phyloP scores from a whole-genome alignment of 139 green algal genomes.

The Tetraselmis chui region DNA sequence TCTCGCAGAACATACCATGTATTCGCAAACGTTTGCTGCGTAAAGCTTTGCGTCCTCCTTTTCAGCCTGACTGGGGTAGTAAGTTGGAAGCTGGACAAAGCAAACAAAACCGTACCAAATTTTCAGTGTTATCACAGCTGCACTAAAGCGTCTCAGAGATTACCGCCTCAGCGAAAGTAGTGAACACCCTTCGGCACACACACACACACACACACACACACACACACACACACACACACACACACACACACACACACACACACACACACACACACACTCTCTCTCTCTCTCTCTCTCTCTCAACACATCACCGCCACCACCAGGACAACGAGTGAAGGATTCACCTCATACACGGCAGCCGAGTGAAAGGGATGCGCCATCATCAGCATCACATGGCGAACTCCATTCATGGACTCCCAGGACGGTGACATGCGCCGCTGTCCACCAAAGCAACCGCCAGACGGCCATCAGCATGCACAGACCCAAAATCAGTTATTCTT shows the following conservation, averaged over 20 bases:
- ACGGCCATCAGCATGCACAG: not conserved
- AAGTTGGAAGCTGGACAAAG: slow-evolving; percentile 59
- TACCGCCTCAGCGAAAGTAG: too few relatives aligned
- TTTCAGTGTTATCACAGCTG: too few relatives aligned
- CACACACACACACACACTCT: too few relatives aligned
- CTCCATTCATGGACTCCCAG: slow-evolving; percentile 71
- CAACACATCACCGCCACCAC: too few relatives aligned
- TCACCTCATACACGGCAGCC: slow-evolving; percentile 44
- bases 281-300: too few relatives aligned
- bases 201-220: too few relatives aligned
- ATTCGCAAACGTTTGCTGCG: slow-evolving; percentile 56
- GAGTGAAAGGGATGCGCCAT: slow-evolving; percentile 45
- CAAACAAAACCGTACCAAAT: too few relatives aligned
- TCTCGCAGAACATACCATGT: slow-evolving; percentile 61
- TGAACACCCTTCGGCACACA: too few relatives aligned
- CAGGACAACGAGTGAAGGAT: too few relatives aligned
- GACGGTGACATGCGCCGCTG: slow-evolving; percentile 50
- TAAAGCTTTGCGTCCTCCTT: slow-evolving; percentile 55
- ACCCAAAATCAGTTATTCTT: not conserved
- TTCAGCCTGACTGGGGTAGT: slow-evolving; percentile 58
- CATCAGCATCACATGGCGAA: slow-evolving; percentile 67
- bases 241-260: too few relatives aligned
- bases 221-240: too few relatives aligned
- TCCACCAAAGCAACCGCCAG: not conserved
- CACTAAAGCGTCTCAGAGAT: too few relatives aligned